phyloP scores from a whole-genome alignment of 805 yeast species.

The Lipomyces sp. region DNA sequence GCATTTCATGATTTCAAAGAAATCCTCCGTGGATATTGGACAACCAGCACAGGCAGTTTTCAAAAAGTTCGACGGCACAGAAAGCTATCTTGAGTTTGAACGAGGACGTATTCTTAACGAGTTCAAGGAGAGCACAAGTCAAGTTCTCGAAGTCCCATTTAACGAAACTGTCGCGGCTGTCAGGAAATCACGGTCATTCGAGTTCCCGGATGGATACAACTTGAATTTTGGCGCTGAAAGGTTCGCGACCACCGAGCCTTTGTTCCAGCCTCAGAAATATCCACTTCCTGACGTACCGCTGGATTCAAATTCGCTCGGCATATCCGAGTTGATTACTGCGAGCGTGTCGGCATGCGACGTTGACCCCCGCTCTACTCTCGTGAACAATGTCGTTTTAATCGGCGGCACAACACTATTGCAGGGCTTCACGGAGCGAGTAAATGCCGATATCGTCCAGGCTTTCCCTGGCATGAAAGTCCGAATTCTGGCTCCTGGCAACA shows the following conservation, averaged over 20 bases:
- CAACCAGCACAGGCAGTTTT: slow-evolving; percentile 34
- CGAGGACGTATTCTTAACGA: slow-evolving; percentile 46
- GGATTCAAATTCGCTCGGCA: slow-evolving; percentile 15
- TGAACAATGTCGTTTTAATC: slow-evolving; percentile 53
- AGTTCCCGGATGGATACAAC: slow-evolving; percentile 56
- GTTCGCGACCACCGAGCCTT: slow-evolving; percentile 57
- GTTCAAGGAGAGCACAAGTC: slow-evolving; percentile 46
- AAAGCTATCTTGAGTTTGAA: slow-evolving; percentile 41
- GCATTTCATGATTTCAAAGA: slow-evolving; percentile 40
- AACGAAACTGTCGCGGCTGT: slow-evolving; percentile 38
- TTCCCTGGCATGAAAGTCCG: slow-evolving; percentile 51
- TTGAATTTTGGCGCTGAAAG: slow-evolving; percentile 53
- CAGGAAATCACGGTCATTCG: slow-evolving; percentile 46
- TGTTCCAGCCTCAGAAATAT: slow-evolving; percentile 62
- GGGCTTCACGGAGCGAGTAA: slow-evolving; percentile 54
- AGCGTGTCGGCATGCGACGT: slow-evolving; percentile 47
- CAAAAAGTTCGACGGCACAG: slow-evolving; percentile 37
- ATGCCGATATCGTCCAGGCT: slow-evolving; percentile 52
- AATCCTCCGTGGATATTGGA: slow-evolving; percentile 40
- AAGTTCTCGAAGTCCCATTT: slow-evolving; percentile 42
- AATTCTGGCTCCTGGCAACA: slow-evolving; percentile 43
- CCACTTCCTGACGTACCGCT: slow-evolving; percentile 42
- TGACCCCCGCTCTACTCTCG: slow-evolving; percentile 40
- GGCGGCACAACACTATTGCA: slow-evolving; percentile 59
- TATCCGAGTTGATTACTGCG: slow-evolving; percentile 44